Percentiles rank a stretch among this genome's conserved stretches.
Evolutionary conservation across 2,329 filamentous ascomycete species (phyloP).

Genomic region (Aspergillus bombycis): DNA sequence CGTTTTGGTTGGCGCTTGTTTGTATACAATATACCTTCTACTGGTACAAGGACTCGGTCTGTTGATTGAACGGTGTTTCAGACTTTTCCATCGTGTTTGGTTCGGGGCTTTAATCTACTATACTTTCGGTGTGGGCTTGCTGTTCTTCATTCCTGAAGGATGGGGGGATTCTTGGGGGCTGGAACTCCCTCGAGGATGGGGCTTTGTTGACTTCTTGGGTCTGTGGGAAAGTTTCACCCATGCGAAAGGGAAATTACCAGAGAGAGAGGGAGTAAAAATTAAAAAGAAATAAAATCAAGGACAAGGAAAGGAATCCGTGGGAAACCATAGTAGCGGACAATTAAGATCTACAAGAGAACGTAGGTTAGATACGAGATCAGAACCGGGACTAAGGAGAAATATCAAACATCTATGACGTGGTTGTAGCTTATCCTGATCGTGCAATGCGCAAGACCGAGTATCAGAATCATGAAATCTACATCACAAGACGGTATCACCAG

Average conservation of each 20-base stretch:
- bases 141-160: constrained; percentile 1
- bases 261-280: too few relatives aligned
- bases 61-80: background rate
- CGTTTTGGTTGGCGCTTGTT: background rate
- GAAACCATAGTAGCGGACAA: background rate
- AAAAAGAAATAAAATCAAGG: background rate
- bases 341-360: background rate
- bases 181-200: background rate
- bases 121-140: background rate
- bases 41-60: background rate
- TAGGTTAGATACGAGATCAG: background rate
- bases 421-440: background rate
- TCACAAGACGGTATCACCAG: constrained; percentile 4
- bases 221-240: background rate
- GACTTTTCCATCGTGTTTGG: background rate
- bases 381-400: background rate
- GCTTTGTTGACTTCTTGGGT: background rate
- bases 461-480: background rate
- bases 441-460: background rate
- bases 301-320: too few relatives aligned
- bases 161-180: background rate
- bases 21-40: background rate
- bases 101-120: constrained; percentile 2
- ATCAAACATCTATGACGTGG: constrained; percentile 3
- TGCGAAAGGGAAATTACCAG: background rate